Conservation (phyloP, 2,329 filamentous ascomycete genomes). For the Xylariaceae sp. region DNA sequence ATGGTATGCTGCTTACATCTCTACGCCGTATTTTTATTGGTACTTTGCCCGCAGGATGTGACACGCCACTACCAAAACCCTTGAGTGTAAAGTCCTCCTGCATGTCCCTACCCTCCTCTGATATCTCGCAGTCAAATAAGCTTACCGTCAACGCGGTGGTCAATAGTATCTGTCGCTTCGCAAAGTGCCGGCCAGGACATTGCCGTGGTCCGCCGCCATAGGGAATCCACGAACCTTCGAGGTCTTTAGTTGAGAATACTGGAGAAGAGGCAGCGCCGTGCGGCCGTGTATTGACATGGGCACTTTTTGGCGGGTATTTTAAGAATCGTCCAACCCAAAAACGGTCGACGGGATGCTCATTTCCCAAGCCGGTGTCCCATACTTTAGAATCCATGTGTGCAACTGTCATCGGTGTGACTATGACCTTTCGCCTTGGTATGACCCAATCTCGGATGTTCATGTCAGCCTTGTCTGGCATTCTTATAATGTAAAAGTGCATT, state of each 20-base stretch:
- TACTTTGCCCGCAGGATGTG: conserved; percentile 32
- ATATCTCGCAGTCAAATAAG: conserved; percentile 38
- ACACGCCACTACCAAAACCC: conserved; percentile 38
- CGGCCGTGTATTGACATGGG: neutral
- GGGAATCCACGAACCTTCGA: conserved; percentile 40
- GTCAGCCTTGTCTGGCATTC: conserved; percentile 34
- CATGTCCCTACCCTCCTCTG: conserved; percentile 24
- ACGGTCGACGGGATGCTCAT: conserved; percentile 34
- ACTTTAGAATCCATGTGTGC: conserved; percentile 37
- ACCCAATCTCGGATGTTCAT: conserved; percentile 34
- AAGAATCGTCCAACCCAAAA: conserved; percentile 39
- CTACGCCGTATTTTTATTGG: conserved; percentile 32
- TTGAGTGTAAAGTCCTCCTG: conserved; percentile 37
- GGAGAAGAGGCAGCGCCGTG: conserved; percentile 11
- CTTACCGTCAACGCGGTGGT: conserved; percentile 28
- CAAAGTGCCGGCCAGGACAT: conserved; percentile 40
- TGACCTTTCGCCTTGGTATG: conserved; percentile 32
- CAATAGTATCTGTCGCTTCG: conserved; percentile 40
- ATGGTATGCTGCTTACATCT: conserved; percentile 1
- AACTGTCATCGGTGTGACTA: conserved; percentile 37
- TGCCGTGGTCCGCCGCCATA: conserved; percentile 39
- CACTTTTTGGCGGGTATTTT: conserved; percentile 15
- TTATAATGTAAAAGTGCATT: conserved; percentile 41
- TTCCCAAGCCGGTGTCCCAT: conserved; percentile 31
- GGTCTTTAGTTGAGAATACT: conserved; percentile 36